Evolutionary conservation across 352 stramenopile genomes (phyloP), one percentile per base, ranked within the genome.

Genomic region (Phytopythium ostracodes): DNA sequence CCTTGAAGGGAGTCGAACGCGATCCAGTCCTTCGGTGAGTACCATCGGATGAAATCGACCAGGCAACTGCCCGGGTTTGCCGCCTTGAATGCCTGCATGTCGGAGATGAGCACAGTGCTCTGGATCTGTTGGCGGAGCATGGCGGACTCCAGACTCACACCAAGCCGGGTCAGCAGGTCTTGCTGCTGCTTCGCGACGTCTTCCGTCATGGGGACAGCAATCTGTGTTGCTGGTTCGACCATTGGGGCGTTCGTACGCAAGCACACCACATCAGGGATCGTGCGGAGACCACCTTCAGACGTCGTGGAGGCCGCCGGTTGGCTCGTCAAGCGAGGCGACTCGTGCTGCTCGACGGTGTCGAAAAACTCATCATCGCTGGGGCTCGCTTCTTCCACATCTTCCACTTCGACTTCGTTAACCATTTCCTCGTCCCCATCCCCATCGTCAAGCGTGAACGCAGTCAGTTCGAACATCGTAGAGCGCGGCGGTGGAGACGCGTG

Each of bases 71-170:
- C 70, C 18, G 83, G 79, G 40, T 94, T 94, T 10, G 86, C 81
- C 47, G 86, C 86, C 61, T 94, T 94, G 58, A 94, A 94, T 1
- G 86, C 80, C 72, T 92, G 83, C 86, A 94, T 94, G 49, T 92
- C 86, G 5, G 86, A 92, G 0, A 94, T 65, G 35, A 94, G 59
- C 18, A 78, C 69, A 20, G 75, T 77, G 57, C 81, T 92, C 60
- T 92, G 83, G 29, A 94, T 78, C 49, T 92, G 80, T 53, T 92
- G 86, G 0, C 86, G 77, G 18, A 92, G 64, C 55, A 84, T 78
- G 12, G 84, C 77, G 0, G 80, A 92, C 36, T 92, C 81, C 10
- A 76, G 59, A 27, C 70, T 86, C 14, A 83, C 81, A 8, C 81
- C 83, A 35, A 94, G 69, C 10, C 81, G 78, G 60, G 77, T 88